phyloP scores from a whole-genome alignment of 2,329 filamentous ascomycete species.

The Arthrobotrys iridis region DNA sequence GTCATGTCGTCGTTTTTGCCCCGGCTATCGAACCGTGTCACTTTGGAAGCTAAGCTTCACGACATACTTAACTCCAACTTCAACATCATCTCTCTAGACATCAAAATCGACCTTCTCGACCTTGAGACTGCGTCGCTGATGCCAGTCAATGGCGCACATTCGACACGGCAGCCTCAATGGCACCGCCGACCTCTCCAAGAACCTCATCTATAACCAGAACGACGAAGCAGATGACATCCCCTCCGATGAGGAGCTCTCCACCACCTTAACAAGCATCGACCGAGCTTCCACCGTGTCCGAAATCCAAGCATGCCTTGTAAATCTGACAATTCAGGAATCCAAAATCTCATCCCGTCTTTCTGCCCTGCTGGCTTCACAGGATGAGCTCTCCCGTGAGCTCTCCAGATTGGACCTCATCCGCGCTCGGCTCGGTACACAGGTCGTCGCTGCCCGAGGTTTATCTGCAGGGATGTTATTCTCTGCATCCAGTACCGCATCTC shows the following conservation, averaged over 20 bases:
- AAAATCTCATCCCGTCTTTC: conserved; percentile 78
- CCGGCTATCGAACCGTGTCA: conserved; percentile 7
- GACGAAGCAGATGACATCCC: conserved; percentile 2
- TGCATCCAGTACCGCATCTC: conserved; percentile 83
- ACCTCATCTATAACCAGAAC: conserved; percentile 2
- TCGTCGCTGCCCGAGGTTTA: conserved; percentile 81
- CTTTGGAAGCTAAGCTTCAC: conserved; percentile 33
- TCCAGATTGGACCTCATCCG: conserved; percentile 87
- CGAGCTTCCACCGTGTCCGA: conserved; percentile 71
- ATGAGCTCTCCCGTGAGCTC: conserved; percentile 85
- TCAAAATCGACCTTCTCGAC: conserved; percentile 12
- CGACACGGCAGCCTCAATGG: conserved; percentile 45
- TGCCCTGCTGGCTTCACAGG: conserved; percentile 80
- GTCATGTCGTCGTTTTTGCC: conserved; percentile 29
- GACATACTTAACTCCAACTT: not conserved
- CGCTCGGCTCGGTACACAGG: conserved; percentile 86
- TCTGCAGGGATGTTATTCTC: conserved; percentile 90
- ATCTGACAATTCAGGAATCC: conserved; percentile 79
- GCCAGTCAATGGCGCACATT: conserved; percentile 40
- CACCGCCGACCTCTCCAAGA: conserved; percentile 29
- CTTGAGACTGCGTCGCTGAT: conserved; percentile 26
- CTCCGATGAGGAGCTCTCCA: conserved; percentile 36
- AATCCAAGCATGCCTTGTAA: conserved; percentile 78
- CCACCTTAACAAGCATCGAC: conserved; percentile 57
- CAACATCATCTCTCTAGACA: not conserved